Evolutionary conservation across 2,329 filamentous ascomycete species (phyloP).

Genomic region (Colletotrichum sublineola): DNA sequence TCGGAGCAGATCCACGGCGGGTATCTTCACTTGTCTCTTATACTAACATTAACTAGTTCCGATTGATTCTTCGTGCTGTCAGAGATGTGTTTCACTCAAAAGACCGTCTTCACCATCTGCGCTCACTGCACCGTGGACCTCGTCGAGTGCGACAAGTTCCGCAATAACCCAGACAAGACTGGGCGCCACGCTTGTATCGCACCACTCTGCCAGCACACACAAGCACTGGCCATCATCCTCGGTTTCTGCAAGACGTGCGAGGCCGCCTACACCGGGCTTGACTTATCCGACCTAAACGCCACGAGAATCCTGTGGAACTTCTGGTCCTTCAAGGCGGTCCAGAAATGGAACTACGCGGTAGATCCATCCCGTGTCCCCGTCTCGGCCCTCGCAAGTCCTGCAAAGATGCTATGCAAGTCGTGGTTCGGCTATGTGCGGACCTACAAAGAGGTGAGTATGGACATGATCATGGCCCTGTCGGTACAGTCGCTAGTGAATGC

Average conservation of each 20-base stretch:
- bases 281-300: not conserved
- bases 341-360: conserved; percentile 8
- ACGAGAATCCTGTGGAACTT: conserved; percentile 15
- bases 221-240: conserved; percentile 5
- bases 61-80: not conserved
- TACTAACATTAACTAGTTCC: not conserved
- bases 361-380: conserved; percentile 6
- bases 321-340: conserved; percentile 33
- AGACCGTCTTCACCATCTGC: conserved; percentile 8
- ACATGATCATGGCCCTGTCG: conserved; percentile 1
- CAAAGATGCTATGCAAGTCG: not conserved
- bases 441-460: not conserved
- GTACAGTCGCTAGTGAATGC: conserved; percentile 3
- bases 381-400: not conserved
- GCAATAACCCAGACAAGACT: not conserved
- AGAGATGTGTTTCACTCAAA: conserved; percentile 14
- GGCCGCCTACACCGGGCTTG: conserved; percentile 1
- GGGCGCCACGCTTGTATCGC: conserved; percentile 7
- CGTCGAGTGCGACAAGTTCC: conserved; percentile 1
- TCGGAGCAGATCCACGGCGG: not conserved
- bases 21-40: not conserved
- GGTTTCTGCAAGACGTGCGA: conserved; percentile 32
- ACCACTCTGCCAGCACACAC: conserved; percentile 24
- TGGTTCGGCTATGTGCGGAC: not conserved
- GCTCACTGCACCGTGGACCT: conserved; percentile 16